Evolutionary conservation across 352 stramenopile species (phyloP).

Genomic region (Albugo laibachii): DNA sequence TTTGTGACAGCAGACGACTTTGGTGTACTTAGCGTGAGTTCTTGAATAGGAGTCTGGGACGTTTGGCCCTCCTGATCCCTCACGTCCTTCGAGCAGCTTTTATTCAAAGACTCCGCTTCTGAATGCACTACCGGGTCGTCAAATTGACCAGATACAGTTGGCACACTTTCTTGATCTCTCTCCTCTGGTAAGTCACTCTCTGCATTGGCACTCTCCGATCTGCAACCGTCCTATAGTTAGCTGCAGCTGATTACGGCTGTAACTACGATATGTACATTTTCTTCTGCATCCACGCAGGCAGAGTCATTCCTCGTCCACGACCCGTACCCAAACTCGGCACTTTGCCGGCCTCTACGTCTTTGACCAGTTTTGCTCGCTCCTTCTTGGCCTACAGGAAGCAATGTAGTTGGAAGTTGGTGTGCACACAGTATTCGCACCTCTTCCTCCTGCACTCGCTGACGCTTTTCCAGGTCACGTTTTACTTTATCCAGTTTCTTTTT

Average conservation of each 20-base stretch:
- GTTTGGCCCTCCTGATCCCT: too few species aligned
- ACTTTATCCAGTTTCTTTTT: constrained; percentile 67
- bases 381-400: constrained; percentile 20
- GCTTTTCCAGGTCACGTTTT: constrained; percentile 53
- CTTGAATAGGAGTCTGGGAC: too few species aligned
- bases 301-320: constrained; percentile 73
- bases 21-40: too few species aligned
- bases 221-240: constrained; percentile 5
- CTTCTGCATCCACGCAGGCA: constrained; percentile 86
- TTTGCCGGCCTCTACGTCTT: constrained; percentile 46
- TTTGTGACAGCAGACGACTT: too few species aligned
- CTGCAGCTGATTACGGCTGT: too few species aligned
- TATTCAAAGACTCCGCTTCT: too few species aligned
- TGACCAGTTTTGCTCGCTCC: constrained; percentile 44
- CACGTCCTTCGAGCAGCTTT: too few species aligned
- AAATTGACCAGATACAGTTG: too few species aligned
- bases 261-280: constrained; percentile 37
- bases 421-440: constrained; percentile 15
- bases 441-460: constrained; percentile 48
- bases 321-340: constrained; percentile 22
- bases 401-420: too few species aligned
- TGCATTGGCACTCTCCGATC: constrained; percentile 28
- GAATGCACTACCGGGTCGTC: too few species aligned
- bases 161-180: too few species aligned
- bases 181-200: background rate